Conservation (phyloP, 805 yeast species). For the Hyphopichia homilentoma region DNA sequence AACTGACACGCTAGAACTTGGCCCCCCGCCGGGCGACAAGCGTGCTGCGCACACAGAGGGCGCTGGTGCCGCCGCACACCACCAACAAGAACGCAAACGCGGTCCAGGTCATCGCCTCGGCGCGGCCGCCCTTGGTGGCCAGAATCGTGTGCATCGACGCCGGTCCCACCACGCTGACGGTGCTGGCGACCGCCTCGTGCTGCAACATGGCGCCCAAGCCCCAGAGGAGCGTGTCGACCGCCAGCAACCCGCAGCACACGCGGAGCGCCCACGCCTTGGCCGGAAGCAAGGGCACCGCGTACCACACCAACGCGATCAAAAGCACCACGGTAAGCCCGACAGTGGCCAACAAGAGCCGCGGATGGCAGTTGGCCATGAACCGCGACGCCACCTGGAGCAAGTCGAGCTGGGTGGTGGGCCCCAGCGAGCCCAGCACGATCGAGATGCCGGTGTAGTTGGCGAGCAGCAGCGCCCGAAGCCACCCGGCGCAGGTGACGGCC, state of each 20-base stretch:
- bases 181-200: conserved; percentile 51
- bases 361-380: conserved; percentile 48
- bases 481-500: conserved; percentile 33
- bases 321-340: conserved; percentile 41
- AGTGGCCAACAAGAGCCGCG: conserved; percentile 49
- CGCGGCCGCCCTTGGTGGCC: conserved; percentile 46
- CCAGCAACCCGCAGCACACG: conserved; percentile 26
- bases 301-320: conserved; percentile 41
- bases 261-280: conserved; percentile 23
- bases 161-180: conserved; percentile 38
- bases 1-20: too few relatives aligned
- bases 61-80: conserved; percentile 35
- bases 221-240: conserved; percentile 46
- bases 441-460: conserved; percentile 26
- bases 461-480: conserved; percentile 19
- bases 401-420: conserved; percentile 26
- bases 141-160: conserved; percentile 49
- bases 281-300: conserved; percentile 50
- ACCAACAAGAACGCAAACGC: conserved; percentile 48
- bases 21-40: too few relatives aligned
- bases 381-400: conserved; percentile 44
- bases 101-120: conserved; percentile 59
- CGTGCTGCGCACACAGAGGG: conserved; percentile 29
- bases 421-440: conserved; percentile 22
- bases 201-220: conserved; percentile 65